Evolutionary conservation across 768 basidiomycete species (phyloP).

Genomic region (Agaricus bisporus): DNA sequence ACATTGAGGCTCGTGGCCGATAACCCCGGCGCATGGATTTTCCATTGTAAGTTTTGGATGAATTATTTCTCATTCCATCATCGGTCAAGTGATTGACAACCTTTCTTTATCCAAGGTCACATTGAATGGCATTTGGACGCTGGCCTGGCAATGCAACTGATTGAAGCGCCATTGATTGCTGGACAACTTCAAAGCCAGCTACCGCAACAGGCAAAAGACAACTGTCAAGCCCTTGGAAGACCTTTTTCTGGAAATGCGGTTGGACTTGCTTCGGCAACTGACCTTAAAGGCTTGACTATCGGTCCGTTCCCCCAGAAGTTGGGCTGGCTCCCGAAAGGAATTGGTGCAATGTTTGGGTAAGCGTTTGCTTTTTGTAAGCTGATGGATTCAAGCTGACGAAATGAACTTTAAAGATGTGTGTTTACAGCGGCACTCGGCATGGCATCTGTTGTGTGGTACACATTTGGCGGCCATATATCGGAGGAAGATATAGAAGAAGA

Average conservation of each 20-base stretch:
- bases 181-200: conserved; percentile 47
- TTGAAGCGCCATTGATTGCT: conserved; percentile 71
- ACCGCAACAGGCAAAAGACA: conserved; percentile 59
- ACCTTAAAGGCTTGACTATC: conserved; percentile 56
- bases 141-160: conserved; percentile 80
- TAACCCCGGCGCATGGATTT: conserved; percentile 89
- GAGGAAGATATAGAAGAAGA: conserved; percentile 82
- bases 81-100: background rate
- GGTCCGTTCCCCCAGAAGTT: conserved; percentile 71
- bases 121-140: conserved; percentile 83
- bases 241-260: conserved; percentile 82
- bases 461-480: conserved; percentile 62
- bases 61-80: background rate
- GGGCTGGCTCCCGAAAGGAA: conserved; percentile 71
- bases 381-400: background rate
- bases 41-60: conserved; percentile 55
- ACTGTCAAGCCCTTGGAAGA: conserved; percentile 60
- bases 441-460: conserved; percentile 81
- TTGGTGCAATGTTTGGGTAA: conserved; percentile 71
- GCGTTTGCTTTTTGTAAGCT: conserved; percentile 17
- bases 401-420: conserved; percentile 50
- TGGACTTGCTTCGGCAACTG: conserved; percentile 62
- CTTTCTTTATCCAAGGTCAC: conserved; percentile 42
- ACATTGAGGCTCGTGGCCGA: conserved; percentile 80
- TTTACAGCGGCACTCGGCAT: conserved; percentile 82